A percentile compares a stretch with the other conserved stretches of the same genome.
Conservation (phyloP, 1,284 basidiomycete genomes). For the Sanghuangporus weigelae region DNA sequence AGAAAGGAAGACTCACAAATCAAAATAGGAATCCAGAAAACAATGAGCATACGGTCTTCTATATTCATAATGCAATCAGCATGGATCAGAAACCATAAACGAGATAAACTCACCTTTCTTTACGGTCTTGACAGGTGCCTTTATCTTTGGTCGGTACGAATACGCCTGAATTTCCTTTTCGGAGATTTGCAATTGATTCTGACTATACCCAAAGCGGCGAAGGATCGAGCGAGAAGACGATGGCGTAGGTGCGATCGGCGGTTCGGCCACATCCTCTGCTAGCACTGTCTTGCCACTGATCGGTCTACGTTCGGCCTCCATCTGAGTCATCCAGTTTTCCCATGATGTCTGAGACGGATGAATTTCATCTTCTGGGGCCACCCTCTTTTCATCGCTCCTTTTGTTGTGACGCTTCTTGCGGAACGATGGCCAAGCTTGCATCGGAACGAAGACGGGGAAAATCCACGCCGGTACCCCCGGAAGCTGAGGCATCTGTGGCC, state of each 20-base stretch:
- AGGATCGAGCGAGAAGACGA: conserved; percentile 23
- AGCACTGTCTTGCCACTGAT: conserved; percentile 10
- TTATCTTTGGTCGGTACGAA: conserved; percentile 54
- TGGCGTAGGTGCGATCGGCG: conserved; percentile 17
- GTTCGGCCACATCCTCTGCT: conserved; percentile 18
- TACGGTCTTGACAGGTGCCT: conserved; percentile 42
- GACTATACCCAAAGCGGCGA: conserved; percentile 43
- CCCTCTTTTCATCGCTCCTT: conserved; percentile 28
- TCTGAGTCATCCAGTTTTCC: conserved; percentile 67
- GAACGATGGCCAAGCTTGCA: conserved; percentile 61
- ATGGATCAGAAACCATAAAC: conserved; percentile 37
- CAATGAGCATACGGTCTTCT: conserved; percentile 10
- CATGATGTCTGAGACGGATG: conserved; percentile 44
- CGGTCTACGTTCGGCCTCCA: conserved; percentile 37
- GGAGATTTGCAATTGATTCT: conserved; percentile 39
- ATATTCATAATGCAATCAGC: conserved; percentile 45
- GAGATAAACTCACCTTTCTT: conserved; percentile 60
- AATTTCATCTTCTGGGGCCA: conserved; percentile 31
- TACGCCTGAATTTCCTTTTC: conserved; percentile 64
- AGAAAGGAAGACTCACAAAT: conserved; percentile 48
- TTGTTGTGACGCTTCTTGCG: conserved; percentile 42
- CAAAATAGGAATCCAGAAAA: conserved; percentile 93
- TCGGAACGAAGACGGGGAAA: conserved; percentile 74
- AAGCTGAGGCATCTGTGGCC: conserved; percentile 48
- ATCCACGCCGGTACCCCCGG: conserved; percentile 47